Conservation (phyloP, 2,329 filamentous ascomycete species). For the Parascedosporium putredinis region DNA sequence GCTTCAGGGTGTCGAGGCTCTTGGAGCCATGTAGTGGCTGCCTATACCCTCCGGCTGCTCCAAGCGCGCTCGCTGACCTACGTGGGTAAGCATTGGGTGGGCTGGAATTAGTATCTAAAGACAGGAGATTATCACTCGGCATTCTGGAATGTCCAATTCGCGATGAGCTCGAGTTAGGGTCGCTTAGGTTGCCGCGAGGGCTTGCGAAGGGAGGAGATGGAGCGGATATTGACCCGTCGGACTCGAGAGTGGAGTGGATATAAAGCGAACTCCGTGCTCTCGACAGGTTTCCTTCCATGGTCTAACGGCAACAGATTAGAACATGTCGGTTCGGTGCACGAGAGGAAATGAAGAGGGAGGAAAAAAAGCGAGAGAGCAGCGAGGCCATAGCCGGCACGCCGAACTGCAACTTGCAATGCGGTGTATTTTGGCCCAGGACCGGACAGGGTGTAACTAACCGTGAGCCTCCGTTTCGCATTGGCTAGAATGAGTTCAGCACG, state of each 20-base stretch:
- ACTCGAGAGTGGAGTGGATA: constrained; percentile 28
- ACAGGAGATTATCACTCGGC: constrained; percentile 42
- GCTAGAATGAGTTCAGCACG: constrained; percentile 84
- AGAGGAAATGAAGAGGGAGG: background rate
- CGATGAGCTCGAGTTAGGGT: constrained; percentile 17
- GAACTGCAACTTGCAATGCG: too few relatives aligned
- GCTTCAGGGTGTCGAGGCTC: constrained; percentile 29
- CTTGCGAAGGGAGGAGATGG: constrained; percentile 39
- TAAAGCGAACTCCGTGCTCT: constrained; percentile 63
- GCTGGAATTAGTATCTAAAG: constrained; percentile 17
- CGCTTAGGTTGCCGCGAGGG: constrained; percentile 14
- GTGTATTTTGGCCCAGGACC: too few relatives aligned
- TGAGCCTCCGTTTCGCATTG: constrained; percentile 82
- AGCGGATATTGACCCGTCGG: constrained; percentile 34
- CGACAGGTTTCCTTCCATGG: constrained; percentile 85
- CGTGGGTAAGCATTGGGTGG: constrained; percentile 25
- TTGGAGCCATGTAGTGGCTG: constrained; percentile 34
- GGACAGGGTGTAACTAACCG: constrained; percentile 46
- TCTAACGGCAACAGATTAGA: constrained; percentile 36
- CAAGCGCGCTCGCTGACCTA: constrained; percentile 55
- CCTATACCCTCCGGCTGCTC: constrained; percentile 47
- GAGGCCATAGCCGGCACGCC: too few relatives aligned
- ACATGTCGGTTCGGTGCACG: too few relatives aligned
- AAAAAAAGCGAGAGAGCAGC: background rate
- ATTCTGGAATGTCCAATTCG: constrained; percentile 43